Evolutionary conservation across 1,284 basidiomycete genomes (phyloP).

Genomic region (Cutaneotrichosporon spelunceum): DNA sequence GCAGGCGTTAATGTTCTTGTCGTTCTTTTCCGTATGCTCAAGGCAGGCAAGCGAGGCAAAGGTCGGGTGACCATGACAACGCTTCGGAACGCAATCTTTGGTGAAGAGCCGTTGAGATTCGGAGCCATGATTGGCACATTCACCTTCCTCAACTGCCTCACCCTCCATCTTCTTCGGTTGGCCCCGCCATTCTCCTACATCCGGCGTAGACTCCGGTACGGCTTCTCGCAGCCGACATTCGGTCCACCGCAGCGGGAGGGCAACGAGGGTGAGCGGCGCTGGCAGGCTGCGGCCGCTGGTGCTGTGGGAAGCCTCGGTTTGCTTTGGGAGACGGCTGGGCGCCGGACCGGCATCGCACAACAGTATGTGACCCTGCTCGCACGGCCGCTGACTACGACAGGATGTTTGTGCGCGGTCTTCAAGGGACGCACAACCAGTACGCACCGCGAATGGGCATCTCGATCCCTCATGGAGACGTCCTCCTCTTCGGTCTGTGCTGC

Average conservation of each 20-base stretch:
- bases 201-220: constrained; percentile 39
- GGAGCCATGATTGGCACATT: constrained; percentile 77
- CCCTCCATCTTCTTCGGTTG: constrained; percentile 77
- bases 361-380: constrained; percentile 55
- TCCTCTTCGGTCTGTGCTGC: constrained; percentile 79
- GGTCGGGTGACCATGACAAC: constrained; percentile 56
- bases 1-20: constrained; percentile 76
- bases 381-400: constrained; percentile 20
- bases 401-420: constrained; percentile 52
- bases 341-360: constrained; percentile 74
- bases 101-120: constrained; percentile 72
- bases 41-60: constrained; percentile 47
- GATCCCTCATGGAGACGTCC: constrained; percentile 78
- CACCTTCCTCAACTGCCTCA: constrained; percentile 73
- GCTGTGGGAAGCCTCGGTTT: constrained; percentile 72
- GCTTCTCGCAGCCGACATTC: constrained; percentile 41
- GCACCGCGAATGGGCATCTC: constrained; percentile 55
- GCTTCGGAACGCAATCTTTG: constrained; percentile 73
- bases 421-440: constrained; percentile 54
- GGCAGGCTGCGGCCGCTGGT: constrained; percentile 87
- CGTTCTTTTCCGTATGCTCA: constrained; percentile 61
- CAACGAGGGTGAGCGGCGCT: constrained; percentile 58
- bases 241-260: constrained; percentile 56
- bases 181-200: constrained; percentile 59
- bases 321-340: constrained; percentile 70